phyloP scores from a whole-genome alignment of 225 moss, liverwort and hornwort genomes.

The Straminergon stramineum region DNA sequence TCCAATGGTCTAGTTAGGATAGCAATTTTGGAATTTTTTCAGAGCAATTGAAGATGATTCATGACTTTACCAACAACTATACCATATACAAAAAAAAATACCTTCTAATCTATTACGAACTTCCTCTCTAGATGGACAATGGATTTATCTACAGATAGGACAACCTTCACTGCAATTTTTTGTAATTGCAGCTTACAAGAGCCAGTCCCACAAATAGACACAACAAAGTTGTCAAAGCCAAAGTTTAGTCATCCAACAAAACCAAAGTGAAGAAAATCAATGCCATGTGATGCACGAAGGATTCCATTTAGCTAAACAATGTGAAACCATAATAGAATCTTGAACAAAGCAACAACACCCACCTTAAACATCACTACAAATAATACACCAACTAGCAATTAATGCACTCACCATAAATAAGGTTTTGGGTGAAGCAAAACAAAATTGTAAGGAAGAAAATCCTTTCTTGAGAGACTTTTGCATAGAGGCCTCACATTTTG shows the following conservation, averaged over 20 bases:
- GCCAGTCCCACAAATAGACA: constrained; percentile 54
- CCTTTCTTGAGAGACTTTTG: neutral
- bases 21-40: constrained; percentile 87
- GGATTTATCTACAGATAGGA: constrained; percentile 74
- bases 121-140: constrained; percentile 30
- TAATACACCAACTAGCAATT: neutral
- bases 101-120: constrained; percentile 91
- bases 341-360: neutral
- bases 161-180: constrained; percentile 58
- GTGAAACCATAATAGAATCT: neutral
- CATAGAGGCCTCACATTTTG: neutral
- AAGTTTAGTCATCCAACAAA: neutral
- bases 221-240: neutral
- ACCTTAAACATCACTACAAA: neutral
- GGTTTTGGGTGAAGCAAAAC: neutral
- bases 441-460: neutral
- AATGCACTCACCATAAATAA: neutral
- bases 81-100: constrained; percentile 78
- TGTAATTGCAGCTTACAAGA: constrained; percentile 57
- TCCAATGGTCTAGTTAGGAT: constrained; percentile 88
- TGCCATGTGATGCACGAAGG: neutral
- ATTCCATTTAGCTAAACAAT: neutral
- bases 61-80: constrained; percentile 96
- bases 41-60: constrained; percentile 90
- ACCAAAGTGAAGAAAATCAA: neutral